Percentiles rank a stretch among this genome's conserved stretches.
These are phyloP conservation scores for Tillandsia leiboldiana DNA, from an alignment of 176 grass and related monocot species.

Conservation along the genomic window DNA sequence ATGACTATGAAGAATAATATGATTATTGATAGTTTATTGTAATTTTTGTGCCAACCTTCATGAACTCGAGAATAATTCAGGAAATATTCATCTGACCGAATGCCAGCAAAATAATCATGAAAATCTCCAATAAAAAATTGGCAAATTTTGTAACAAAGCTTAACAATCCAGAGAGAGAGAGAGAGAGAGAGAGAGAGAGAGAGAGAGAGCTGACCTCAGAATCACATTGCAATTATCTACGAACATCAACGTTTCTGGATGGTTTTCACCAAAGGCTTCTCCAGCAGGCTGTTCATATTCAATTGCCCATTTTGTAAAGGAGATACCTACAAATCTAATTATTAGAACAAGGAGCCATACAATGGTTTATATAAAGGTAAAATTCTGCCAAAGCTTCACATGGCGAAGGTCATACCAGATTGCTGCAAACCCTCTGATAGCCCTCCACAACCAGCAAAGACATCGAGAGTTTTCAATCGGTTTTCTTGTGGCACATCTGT, in stretches of 20 bases:
- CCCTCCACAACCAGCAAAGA: constrained; percentile 97
- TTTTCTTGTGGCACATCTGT: constrained; percentile 47
- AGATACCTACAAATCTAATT: constrained; percentile 44
- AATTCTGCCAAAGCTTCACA: constrained; percentile 11
- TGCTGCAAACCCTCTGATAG: constrained; percentile 91
- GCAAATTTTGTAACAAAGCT: constrained; percentile 1
- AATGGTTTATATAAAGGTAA: constrained; percentile 1
- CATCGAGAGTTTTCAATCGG: constrained; percentile 76
- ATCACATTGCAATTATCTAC: constrained; percentile 98
- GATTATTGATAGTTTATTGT: too few species aligned
- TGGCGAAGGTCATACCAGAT: constrained; percentile 48
- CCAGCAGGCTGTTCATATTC: constrained; percentile 96
- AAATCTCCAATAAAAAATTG: too few species aligned
- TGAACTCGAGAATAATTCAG: too few species aligned
- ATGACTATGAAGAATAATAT: too few species aligned
- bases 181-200: constrained; percentile 2
- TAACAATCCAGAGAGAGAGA: not conserved
- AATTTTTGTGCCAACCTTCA: too few species aligned
- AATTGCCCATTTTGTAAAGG: constrained; percentile 98
- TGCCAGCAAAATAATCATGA: too few species aligned
- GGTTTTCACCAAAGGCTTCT: constrained; percentile 86
- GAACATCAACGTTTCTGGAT: constrained; percentile 82
- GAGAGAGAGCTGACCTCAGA: constrained; percentile 45
- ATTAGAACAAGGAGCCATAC: constrained; percentile 13
- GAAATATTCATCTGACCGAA: too few species aligned